These are phyloP conservation scores for Acacia pycnantha DNA, from an alignment of 331 rosid species.

Conservation along the genomic window DNA sequence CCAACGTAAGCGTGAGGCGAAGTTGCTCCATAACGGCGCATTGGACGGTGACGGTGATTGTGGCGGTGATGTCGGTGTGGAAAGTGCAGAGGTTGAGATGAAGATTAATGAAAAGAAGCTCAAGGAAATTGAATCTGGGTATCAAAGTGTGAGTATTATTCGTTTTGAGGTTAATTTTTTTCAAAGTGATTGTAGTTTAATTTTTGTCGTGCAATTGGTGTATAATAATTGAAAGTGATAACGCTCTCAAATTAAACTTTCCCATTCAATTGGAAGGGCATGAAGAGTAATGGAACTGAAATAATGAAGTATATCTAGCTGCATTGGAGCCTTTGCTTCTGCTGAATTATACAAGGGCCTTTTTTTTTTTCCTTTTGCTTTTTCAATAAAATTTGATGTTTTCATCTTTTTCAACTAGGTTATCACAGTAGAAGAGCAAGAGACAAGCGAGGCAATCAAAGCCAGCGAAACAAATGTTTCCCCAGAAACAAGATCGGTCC, in stretches of 20 bases:
- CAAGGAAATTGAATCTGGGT: slow-evolving; percentile 36
- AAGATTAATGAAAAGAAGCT: slow-evolving; percentile 25
- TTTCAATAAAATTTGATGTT: background rate
- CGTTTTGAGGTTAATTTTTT: background rate
- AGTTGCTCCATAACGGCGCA: slow-evolving; percentile 16
- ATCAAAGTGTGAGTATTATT: slow-evolving; percentile 44
- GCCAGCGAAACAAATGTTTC: slow-evolving; percentile 31
- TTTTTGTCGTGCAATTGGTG: background rate
- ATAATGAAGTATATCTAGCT: background rate
- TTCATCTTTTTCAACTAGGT: slow-evolving; percentile 30
- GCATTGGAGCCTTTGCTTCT: background rate
- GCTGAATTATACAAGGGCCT: background rate
- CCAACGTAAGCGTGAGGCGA: slow-evolving; percentile 44
- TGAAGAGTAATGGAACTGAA: background rate
- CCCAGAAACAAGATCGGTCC: slow-evolving; percentile 39
- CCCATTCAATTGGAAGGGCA: background rate
- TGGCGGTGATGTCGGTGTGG: background rate
- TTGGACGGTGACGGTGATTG: background rate
- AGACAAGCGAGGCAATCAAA: slow-evolving; percentile 18
- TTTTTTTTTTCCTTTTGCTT: background rate
- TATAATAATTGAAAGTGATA: background rate
- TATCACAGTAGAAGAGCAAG: slow-evolving; percentile 33
- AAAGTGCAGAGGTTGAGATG: background rate
- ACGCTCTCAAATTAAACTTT: background rate
- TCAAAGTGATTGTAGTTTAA: background rate